Base-by-base conservation (phyloP, 257 asterid species). In the Parsonsia alboflavescens region DNA sequence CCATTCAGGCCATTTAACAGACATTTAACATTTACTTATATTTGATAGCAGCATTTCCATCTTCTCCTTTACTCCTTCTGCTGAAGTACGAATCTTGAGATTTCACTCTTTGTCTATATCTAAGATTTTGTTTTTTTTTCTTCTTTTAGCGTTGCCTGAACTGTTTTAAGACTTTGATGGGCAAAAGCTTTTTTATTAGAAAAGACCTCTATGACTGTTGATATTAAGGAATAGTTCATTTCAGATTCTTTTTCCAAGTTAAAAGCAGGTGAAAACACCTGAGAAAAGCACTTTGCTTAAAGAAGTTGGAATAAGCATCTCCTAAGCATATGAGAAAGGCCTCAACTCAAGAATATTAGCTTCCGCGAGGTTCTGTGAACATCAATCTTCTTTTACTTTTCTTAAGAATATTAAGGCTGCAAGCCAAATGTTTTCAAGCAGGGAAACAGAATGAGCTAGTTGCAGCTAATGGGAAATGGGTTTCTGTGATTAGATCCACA, bases 21-120 rank as follows among this genome's bases (percentile, higher is more conserved):
- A 54, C 26, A 54, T 54, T 50, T 52, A 52, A 17, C 9, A 52
- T 52, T 16, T 53, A 53, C 10, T 54, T 22, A 9, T 2, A 11
- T 30, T 13, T 54, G 13, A 15, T 6, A 30, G 45, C 17, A 62
- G 24, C 44, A 62, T 30, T 62, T 15, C 45, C 22, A 30, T 54
- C 22, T 62, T 62, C 45, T 62, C 10, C 68, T 62, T 62, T 62
- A 62, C 44, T 61, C 67, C 13, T 61, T 61, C 42, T 30, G 68
- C 22, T 15, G 68, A 36, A 33, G 3, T 33, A 28, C 68, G 15
- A 30, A 62, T 30, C 44, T 33, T 62, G 68, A 16, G 42, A 17
- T 15, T 62, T 62, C 67, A 28, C n/a, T 30, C n/a, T 28, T n/a
- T 49, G 42, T 30, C 45, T 21, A 62, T 62, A 16, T 26, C 45